phyloP scores from a whole-genome alignment of 805 yeast genomes.

The Sugiyamaella marilandica region DNA sequence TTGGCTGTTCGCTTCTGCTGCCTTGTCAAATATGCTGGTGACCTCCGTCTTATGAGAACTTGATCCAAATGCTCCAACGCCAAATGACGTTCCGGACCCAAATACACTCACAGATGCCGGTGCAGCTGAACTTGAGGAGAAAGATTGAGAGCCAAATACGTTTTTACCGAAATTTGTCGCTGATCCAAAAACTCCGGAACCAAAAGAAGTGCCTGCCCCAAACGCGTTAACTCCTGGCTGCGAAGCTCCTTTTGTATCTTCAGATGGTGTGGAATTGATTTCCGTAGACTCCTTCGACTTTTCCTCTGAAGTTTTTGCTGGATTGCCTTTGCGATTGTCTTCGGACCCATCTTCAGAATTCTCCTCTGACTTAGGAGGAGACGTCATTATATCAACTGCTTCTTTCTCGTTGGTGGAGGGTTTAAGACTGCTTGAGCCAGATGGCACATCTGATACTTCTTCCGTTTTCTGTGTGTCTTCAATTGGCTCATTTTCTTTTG shows the following conservation, averaged over 20 bases:
- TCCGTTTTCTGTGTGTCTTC: background rate
- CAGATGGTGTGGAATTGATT: slow-evolving; percentile 3
- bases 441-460: background rate
- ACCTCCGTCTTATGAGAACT: slow-evolving; percentile 9
- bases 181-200: slow-evolving; percentile 40
- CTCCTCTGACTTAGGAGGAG: background rate
- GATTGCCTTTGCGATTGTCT: slow-evolving; percentile 31
- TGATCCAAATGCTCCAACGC: slow-evolving; percentile 13
- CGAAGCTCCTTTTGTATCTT: background rate
- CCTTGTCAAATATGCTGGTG: slow-evolving; percentile 8
- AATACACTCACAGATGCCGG: slow-evolving; percentile 4
- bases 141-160: slow-evolving; percentile 1
- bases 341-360: slow-evolving; percentile 12
- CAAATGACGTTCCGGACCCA: slow-evolving; percentile 15
- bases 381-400: background rate
- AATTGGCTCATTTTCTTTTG: background rate
- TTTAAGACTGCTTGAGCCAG: background rate
- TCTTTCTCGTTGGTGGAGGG: background rate
- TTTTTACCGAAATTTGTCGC: slow-evolving; percentile 28
- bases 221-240: too few species aligned
- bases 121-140: background rate
- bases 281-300: slow-evolving; percentile 16
- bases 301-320: slow-evolving; percentile 9
- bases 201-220: background rate
- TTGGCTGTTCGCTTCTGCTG: slow-evolving; percentile 26